phyloP scores from a whole-genome alignment of 1,139 yeast genomes.

The Geotrichum restrictum region DNA sequence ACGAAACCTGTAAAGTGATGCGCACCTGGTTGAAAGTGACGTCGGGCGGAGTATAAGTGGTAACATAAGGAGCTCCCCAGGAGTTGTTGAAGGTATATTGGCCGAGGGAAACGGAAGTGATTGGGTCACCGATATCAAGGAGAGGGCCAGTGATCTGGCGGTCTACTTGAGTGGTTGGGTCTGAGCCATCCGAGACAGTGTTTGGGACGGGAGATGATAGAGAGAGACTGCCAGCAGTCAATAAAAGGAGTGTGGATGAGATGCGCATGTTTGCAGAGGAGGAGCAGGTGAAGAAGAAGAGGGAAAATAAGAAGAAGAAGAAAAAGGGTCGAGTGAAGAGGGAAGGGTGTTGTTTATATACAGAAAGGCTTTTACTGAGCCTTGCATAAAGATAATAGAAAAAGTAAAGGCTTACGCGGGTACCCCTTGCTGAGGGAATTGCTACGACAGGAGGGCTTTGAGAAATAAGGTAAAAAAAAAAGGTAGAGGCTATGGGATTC shows the following conservation, averaged over 20 bases:
- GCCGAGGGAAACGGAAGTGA: slow-evolving; percentile 11
- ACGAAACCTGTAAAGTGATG: slow-evolving; percentile 54
- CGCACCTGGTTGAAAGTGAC: slow-evolving; percentile 57
- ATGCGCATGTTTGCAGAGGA: background rate
- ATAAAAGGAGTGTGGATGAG: background rate
- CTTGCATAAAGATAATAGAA: no score
- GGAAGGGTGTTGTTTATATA: no score
- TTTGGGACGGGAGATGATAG: background rate
- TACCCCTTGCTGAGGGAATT: no score
- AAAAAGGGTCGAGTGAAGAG: background rate
- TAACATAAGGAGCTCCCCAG: slow-evolving; percentile 55
- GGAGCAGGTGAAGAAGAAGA: background rate
- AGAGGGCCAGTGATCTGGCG: slow-evolving; percentile 18
- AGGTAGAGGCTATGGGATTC: no score
- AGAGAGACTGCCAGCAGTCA: slow-evolving; percentile 2
- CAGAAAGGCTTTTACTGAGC: no score
- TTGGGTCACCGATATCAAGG: slow-evolving; percentile 17
- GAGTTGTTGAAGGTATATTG: slow-evolving; percentile 48
- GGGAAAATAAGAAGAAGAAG: no score
- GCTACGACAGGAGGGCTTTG: no score
- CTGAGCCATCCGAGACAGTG: background rate
- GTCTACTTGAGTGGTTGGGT: slow-evolving; percentile 6
- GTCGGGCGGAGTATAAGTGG: slow-evolving; percentile 43
- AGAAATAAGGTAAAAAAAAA: no score
- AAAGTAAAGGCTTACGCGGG: no score